Percentiles rank a stretch among this genome's conserved stretches.
These are phyloP conservation scores for Pleurotus tuber-regium DNA, from an alignment of 768 basidiomycete species.

Conservation along the genomic window DNA sequence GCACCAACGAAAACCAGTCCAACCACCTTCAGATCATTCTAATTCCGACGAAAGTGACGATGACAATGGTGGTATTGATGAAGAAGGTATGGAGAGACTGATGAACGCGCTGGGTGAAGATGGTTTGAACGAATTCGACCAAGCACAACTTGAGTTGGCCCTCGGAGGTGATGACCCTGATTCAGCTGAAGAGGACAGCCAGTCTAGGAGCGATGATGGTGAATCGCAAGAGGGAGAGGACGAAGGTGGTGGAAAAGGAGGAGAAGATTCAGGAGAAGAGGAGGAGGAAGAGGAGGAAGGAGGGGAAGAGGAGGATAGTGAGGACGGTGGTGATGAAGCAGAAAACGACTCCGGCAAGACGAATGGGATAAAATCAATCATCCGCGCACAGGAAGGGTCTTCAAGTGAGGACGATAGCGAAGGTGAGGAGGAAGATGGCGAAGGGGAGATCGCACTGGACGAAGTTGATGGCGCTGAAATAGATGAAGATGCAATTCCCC, in stretches of 20 bases:
- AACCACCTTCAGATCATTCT: not conserved
- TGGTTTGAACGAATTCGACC: slow-evolving; percentile 63
- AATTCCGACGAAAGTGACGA: slow-evolving; percentile 1
- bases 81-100: slow-evolving; percentile 55
- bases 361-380: too few relatives aligned
- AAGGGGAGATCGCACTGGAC: slow-evolving; percentile 59
- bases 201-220: slow-evolving; percentile 18
- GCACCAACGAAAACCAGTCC: not conserved
- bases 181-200: too few relatives aligned
- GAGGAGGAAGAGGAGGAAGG: slow-evolving; percentile 29
- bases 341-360: too few relatives aligned
- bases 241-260: slow-evolving; percentile 26
- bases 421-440: slow-evolving; percentile 31
- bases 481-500: slow-evolving; percentile 80
- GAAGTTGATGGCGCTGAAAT: slow-evolving; percentile 55
- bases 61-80: slow-evolving; percentile 42
- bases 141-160: slow-evolving; percentile 47
- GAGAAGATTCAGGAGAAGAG: slow-evolving; percentile 28
- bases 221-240: slow-evolving; percentile 15
- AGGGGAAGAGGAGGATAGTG: slow-evolving; percentile 28
- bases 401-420: slow-evolving; percentile 14
- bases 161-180: slow-evolving; percentile 25
- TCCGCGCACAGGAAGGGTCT: too few relatives aligned
- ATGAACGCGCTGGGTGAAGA: slow-evolving; percentile 62
- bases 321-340: slow-evolving; percentile 13